Evolutionary conservation across 148 eudicot species (phyloP).

Genomic region (Mesembryanthemum crystallinum): DNA sequence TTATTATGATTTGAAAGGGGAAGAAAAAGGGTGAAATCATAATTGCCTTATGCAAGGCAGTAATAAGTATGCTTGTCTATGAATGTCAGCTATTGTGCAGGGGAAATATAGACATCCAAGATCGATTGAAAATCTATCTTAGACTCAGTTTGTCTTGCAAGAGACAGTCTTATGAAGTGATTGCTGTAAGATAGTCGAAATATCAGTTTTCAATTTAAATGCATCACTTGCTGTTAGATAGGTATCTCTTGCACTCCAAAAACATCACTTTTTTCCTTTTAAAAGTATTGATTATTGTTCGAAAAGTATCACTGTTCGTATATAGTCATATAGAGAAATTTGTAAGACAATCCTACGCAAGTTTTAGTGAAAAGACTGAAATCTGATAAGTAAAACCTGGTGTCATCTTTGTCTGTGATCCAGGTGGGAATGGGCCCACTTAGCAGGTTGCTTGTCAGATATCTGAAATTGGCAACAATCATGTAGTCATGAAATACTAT

Average conservation of each 20-base stretch:
- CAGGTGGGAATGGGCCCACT: constrained; percentile 50
- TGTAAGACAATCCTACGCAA: no score
- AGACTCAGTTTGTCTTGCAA: no score
- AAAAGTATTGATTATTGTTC: no score
- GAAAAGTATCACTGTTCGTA: no score
- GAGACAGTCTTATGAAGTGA: no score
- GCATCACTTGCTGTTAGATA: no score
- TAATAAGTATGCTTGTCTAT: not conserved
- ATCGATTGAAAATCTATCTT: not conserved
- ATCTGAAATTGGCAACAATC: constrained; percentile 34
- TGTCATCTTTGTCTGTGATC: constrained; percentile 30
- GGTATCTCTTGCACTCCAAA: no score
- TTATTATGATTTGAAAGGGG: no score
- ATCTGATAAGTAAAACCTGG: constrained; percentile 13
- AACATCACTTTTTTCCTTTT: no score
- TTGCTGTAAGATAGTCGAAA: no score
- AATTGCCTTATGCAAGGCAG: not conserved
- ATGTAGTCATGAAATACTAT: not conserved
- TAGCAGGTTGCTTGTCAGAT: constrained; percentile 48
- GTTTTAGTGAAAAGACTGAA: not conserved
- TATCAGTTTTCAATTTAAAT: no score
- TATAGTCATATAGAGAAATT: not conserved
- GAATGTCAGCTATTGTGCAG: not conserved
- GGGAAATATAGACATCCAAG: not conserved
- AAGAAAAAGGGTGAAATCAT: not conserved